Base-by-base conservation (phyloP, 495 filamentous ascomycete genomes). In the Trypethelium eluteriae region DNA sequence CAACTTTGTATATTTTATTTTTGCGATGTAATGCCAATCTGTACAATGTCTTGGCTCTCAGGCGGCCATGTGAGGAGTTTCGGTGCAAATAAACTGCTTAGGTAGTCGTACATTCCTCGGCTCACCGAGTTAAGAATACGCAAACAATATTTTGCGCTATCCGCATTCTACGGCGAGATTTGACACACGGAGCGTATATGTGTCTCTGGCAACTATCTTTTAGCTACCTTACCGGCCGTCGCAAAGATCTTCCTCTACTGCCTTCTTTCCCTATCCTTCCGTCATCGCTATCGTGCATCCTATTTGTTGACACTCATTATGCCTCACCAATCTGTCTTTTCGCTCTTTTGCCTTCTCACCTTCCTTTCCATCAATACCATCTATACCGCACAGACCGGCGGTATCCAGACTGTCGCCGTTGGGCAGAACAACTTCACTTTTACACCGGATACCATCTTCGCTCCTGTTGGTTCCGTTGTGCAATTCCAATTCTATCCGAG, bases 401-500 rank as follows among this genome's bases (percentile, higher is more conserved):
- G 34, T 44, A 83, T 79, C 5, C 81, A 84, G 68, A 82, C 79
- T 5, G 70, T 86, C 62, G 68, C 78, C 38, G 85, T 84, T 39
- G 85, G 84, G 50, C 70, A 76, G 0, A 69, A 74, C 59, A 83
- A 81, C 3, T 73, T 82, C 38, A 72, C 71, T 39, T 88, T 83
- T 72, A 76, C 77, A 5, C 85, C 85, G 2, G 74, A 82, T 59
- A 81, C 76, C 62, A 72, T 85, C 66, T 76, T 76, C 2, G 85
- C 84, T 2, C 74, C 77, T 4, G 70, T 79, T 3, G 85, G 84
- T 36, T 84, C 86, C 62, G 74, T 79, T 0, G 74, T 89, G 63
- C 79, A 81, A 12, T 89, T 86, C 69, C 74, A 81, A 64, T 89
- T 87, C 76, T 87, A 83, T 67, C 80, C 85, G 1, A 74, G 80